Conservation (phyloP, 2,329 filamentous ascomycete species). For the Setomelanomma holmii region DNA sequence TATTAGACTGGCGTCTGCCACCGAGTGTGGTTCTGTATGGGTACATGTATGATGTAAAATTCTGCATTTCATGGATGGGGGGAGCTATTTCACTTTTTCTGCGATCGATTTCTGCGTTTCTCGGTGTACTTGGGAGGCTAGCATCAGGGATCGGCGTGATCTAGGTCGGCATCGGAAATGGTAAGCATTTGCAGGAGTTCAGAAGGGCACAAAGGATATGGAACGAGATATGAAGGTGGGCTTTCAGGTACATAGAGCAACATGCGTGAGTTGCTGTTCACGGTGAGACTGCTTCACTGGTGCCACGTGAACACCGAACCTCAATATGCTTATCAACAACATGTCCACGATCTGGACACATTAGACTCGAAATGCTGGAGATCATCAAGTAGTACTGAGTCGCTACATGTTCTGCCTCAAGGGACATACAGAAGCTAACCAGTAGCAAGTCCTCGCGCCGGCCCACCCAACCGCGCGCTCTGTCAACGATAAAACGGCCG, state of each 20-base stretch:
- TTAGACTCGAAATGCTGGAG: no score
- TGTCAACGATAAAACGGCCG: not conserved
- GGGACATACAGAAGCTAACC: not conserved
- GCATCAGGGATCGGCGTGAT: conserved; percentile 15
- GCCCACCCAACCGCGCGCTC: not conserved
- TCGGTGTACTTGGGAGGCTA: not conserved
- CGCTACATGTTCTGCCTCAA: not conserved
- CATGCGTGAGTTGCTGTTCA: no score
- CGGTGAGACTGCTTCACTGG: no score
- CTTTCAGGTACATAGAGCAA: no score
- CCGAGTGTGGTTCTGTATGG: conserved; percentile 6
- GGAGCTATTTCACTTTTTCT: conserved; percentile 47
- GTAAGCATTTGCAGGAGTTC: no score
- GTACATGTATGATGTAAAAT: conserved; percentile 29
- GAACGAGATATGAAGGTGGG: no score
- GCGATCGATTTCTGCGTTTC: conserved; percentile 10
- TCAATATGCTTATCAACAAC: no score
- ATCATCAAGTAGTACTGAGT: no score
- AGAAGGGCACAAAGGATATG: no score
- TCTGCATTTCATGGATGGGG: conserved; percentile 27
- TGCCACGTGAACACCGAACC: no score
- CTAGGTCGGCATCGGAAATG: conserved; percentile 12
- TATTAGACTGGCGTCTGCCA: conserved; percentile 29
- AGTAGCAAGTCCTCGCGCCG: not conserved
- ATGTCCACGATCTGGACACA: no score